A percentile compares a stretch with the other conserved stretches of the same genome.
These are phyloP conservation scores for Fraxinus excelsior DNA, from an alignment of 257 asterid species.

Conservation along the genomic window DNA sequence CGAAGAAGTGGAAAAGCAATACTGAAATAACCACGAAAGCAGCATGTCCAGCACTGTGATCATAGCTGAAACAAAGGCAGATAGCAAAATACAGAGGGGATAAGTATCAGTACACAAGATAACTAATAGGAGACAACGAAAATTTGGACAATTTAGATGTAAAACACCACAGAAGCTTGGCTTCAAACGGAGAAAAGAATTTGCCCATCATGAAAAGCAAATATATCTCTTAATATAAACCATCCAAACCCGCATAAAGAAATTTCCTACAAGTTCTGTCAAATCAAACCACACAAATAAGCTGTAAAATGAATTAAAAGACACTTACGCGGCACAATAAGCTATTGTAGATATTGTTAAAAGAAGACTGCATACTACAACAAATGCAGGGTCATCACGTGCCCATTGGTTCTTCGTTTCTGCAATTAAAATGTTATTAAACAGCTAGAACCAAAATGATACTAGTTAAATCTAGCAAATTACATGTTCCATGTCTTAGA, in stretches of 20 bases:
- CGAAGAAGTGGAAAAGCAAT: conserved; percentile 74
- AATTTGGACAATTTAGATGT: not conserved
- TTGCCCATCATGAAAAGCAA: not conserved
- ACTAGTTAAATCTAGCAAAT: conserved; percentile 17
- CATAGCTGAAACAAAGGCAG: conserved; percentile 71
- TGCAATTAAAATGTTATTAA: conserved; percentile 37
- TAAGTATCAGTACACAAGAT: conserved; percentile 25
- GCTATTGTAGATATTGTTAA: conserved; percentile 73
- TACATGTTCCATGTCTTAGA: conserved; percentile 5
- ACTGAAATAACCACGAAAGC: conserved; percentile 83
- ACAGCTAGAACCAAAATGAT: conserved; percentile 14
- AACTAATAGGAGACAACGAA: not conserved
- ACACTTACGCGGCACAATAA: conserved; percentile 95
- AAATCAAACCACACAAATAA: not conserved
- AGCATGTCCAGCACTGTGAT: conserved; percentile 89
- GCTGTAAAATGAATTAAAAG: conserved; percentile 1
- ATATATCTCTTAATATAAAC: not conserved
- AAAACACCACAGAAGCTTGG: not conserved
- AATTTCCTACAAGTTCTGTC: not conserved
- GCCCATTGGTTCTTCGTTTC: conserved; percentile 99
- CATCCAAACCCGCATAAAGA: not conserved
- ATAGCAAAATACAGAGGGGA: conserved; percentile 16
- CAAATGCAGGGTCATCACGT: conserved; percentile 99
- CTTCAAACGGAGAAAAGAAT: not conserved
- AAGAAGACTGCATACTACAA: conserved; percentile 88